Base-by-base conservation (phyloP, 768 basidiomycete genomes). In the Russula griseocarnosa region DNA sequence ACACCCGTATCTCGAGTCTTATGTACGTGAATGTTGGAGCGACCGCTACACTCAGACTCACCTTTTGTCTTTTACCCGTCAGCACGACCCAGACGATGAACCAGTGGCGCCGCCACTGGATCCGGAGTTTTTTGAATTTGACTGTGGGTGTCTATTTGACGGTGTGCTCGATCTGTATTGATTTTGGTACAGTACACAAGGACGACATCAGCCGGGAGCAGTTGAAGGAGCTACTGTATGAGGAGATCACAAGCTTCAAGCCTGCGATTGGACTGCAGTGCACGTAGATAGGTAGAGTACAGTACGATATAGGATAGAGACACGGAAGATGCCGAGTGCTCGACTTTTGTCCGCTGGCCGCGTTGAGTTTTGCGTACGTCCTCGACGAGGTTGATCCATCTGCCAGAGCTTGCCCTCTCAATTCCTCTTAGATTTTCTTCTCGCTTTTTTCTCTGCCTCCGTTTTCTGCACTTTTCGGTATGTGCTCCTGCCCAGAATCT, bases 41-140 rank as follows among this genome's bases (percentile, higher is more conserved):
- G 22, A 6, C 20, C 28, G 22, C 36, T 20, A 46, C 38, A 46
- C 38, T 20, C 38, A n/a, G 24, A 40, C 53, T 65, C 26, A 67
- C 54, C 10, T 14, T 38, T 55, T 5, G 16, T 36, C n/a, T 28
- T 50, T 26, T n/a, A 7, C 26, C 49, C 14, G 2, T 38, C 69
- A 90, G 87, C 94, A 96, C 71, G 94, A 97, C 72, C 93, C 95
- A 2, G 93, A 96, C 55, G 97, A 99, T 71, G 97, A 99, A 75
- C 97, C 97, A 0, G 84, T 88, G 26, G 95, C 95, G 0, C 90
- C 94, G 5, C 95, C 96, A n/a, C 86, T 99, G 54, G 91, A 92
- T 68, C 89, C 94, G 5, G 88, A 90, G 69, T 99, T 98, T 81
- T 99, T 99, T 75, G 94, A 96, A 72, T 98, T 98, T 73, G 97